Evolutionary conservation across 768 basidiomycete genomes (phyloP).

Genomic region (Lactarius deliciosus): DNA sequence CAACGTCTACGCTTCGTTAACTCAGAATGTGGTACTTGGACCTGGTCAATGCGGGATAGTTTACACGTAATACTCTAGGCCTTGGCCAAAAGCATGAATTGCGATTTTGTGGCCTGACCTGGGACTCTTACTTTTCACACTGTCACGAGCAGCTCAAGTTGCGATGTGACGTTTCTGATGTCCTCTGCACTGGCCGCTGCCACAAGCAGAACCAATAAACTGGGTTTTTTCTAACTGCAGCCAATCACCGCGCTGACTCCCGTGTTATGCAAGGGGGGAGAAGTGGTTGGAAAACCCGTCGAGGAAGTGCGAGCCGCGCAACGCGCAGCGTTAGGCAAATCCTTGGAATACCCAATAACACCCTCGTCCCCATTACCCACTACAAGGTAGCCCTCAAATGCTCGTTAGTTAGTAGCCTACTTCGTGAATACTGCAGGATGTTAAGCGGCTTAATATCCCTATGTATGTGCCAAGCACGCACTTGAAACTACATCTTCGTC

Average conservation of each 20-base stretch:
- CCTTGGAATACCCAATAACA: not conserved
- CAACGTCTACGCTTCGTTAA: too few relatives aligned
- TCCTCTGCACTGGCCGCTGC: too few relatives aligned
- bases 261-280: not conserved
- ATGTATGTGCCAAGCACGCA: constrained; percentile 41
- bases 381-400: not conserved
- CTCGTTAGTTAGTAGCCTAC: constrained; percentile 10
- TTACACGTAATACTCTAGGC: too few relatives aligned
- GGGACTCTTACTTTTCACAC: too few relatives aligned
- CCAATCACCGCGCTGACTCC: not conserved
- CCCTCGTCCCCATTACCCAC: not conserved
- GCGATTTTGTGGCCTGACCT: too few relatives aligned
- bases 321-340: not conserved
- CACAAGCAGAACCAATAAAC: too few relatives aligned
- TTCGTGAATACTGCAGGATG: constrained; percentile 39
- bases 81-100: too few relatives aligned
- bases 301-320: not conserved
- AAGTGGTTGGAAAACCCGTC: not conserved
- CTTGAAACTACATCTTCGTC: constrained; percentile 91
- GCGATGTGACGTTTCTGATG: too few relatives aligned
- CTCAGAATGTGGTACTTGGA: too few relatives aligned
- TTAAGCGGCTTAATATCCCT: constrained; percentile 2
- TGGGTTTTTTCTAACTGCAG: not conserved
- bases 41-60: too few relatives aligned
- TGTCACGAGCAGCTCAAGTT: too few relatives aligned